These are phyloP conservation scores for Boletus sp. DNA, from an alignment of 768 basidiomycete genomes.

Conservation along the genomic window DNA sequence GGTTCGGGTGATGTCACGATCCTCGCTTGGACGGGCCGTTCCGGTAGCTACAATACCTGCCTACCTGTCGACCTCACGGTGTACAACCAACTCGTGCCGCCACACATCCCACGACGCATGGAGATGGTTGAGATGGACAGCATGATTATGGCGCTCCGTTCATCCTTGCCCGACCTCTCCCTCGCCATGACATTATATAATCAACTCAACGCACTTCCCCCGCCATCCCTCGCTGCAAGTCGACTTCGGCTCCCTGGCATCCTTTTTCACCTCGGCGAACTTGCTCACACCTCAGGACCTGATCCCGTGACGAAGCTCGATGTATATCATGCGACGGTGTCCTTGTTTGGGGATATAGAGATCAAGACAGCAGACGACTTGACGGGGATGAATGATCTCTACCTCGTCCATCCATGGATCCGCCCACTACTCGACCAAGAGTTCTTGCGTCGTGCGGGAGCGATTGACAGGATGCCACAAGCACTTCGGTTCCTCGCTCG, in stretches of 20 bases:
- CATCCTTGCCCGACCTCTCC: conserved; percentile 26
- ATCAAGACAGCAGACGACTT: conserved; percentile 6
- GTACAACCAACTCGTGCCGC: neutral
- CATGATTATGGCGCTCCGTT: neutral
- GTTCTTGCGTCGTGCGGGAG: neutral
- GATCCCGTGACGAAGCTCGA: neutral
- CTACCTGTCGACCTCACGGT: too few species aligned
- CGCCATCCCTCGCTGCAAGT: neutral
- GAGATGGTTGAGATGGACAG: neutral
- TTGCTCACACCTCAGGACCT: neutral
- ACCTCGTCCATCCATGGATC: conserved; percentile 18
- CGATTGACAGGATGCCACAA: neutral
- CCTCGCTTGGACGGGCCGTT: conserved; percentile 16
- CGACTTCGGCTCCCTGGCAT: conserved; percentile 6
- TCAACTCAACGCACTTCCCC: neutral
- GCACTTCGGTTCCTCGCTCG: neutral
- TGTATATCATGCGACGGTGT: conserved; percentile 1
- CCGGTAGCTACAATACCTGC: neutral
- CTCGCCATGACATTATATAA: neutral
- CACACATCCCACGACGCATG: neutral
- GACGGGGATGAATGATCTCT: neutral
- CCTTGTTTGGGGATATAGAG: neutral
- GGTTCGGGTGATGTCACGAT: conserved; percentile 9
- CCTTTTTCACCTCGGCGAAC: neutral
- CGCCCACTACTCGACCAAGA: conserved; percentile 4